Evolutionary conservation across 2,329 filamentous ascomycete species (phyloP).

Genomic region (Emmonsiellopsis sp.): DNA sequence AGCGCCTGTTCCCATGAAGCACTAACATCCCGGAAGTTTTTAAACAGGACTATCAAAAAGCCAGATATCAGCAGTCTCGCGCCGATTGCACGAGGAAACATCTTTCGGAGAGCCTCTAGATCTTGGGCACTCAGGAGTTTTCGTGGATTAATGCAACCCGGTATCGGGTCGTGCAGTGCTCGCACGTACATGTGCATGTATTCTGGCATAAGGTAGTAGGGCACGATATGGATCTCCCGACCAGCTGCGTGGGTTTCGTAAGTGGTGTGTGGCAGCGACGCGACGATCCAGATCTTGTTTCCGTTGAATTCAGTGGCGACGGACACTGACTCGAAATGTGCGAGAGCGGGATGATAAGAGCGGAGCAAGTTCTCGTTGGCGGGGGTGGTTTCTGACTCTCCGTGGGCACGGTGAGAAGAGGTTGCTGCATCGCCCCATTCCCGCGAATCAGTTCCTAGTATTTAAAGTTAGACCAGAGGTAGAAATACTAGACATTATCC

Average conservation of each 20-base stretch:
- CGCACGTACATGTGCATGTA: no score
- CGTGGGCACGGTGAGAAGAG: no score
- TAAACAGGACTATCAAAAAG: slow-evolving; percentile 2
- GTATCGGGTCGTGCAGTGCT: background rate
- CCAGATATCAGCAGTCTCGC: slow-evolving; percentile 3
- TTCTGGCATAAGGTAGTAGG: background rate
- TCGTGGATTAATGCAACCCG: background rate
- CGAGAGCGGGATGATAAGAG: slow-evolving; percentile 3
- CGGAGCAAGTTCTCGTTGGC: slow-evolving; percentile 3
- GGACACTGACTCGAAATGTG: background rate
- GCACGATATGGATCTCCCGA: slow-evolving; percentile 3
- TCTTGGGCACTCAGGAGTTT: background rate
- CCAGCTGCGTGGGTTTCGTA: slow-evolving; percentile 4
- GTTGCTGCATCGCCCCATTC: no score
- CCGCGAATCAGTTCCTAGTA: no score
- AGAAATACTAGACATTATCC: no score
- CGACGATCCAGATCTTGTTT: slow-evolving; percentile 4
- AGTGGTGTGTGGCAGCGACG: background rate
- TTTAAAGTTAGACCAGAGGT: no score
- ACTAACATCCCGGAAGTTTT: no score
- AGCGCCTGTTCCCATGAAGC: no score
- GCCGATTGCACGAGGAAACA: slow-evolving; percentile 2
- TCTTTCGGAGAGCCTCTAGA: background rate
- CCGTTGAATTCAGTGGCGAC: background rate
- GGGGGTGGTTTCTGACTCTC: no score